A percentile compares a stretch with the other conserved stretches of the same genome.
Evolutionary conservation across 768 basidiomycete genomes (phyloP).

Genomic region (Postia placenta): DNA sequence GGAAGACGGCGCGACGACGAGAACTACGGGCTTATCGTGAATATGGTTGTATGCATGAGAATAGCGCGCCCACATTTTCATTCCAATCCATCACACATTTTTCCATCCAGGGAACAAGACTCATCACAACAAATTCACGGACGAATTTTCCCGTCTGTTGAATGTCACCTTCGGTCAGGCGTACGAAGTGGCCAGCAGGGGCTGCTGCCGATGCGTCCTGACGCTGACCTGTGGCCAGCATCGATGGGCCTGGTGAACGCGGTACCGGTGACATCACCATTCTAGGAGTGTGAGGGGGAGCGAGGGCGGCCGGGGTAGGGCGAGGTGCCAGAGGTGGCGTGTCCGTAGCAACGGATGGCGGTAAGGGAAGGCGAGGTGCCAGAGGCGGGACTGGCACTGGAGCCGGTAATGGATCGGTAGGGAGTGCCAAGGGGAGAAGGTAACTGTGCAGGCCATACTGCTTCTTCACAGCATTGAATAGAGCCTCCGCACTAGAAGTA

Average conservation of each 20-base stretch:
- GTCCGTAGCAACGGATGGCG: slow-evolving; percentile 24
- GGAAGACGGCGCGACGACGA: slow-evolving; percentile 74
- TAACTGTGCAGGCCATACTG: slow-evolving; percentile 77
- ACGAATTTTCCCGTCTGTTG: slow-evolving; percentile 71
- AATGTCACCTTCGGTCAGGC: slow-evolving; percentile 67
- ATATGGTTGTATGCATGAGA: too few species aligned
- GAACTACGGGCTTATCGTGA: slow-evolving; percentile 43
- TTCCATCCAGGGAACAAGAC: slow-evolving; percentile 95
- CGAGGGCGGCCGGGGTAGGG: slow-evolving; percentile 6
- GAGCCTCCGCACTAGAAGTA: slow-evolving; percentile 55
- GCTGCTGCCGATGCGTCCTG: background rate
- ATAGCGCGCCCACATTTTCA: slow-evolving; percentile 64
- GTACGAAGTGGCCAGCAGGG: slow-evolving; percentile 28
- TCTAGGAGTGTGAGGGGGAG: slow-evolving; percentile 26
- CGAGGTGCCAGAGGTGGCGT: slow-evolving; percentile 13
- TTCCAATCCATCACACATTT: slow-evolving; percentile 92
- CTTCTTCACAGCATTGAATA: slow-evolving; percentile 85
- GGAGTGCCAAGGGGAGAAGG: slow-evolving; percentile 58
- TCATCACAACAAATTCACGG: slow-evolving; percentile 85
- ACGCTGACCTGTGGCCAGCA: background rate
- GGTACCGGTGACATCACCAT: slow-evolving; percentile 12
- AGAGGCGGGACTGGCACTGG: slow-evolving; percentile 63
- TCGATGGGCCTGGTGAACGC: slow-evolving; percentile 8
- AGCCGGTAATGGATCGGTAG: slow-evolving; percentile 49
- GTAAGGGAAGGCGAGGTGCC: slow-evolving; percentile 61